Base-by-base conservation (phyloP, 306 rosid species). In the Vigna nakashimae region DNA sequence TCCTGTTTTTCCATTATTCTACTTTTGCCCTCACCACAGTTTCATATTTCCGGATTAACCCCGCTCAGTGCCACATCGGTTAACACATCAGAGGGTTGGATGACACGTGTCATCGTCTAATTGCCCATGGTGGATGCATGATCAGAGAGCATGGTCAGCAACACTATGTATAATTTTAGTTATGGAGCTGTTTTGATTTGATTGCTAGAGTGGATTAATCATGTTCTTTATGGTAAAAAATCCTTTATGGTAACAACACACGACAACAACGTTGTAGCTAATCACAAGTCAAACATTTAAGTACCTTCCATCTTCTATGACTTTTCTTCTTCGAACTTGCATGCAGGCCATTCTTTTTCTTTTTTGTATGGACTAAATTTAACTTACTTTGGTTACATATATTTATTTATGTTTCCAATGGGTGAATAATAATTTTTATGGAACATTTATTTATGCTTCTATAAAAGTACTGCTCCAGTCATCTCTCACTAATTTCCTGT, bases 51-150 rank as follows among this genome's bases (percentile, higher is more conserved):
- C n/a, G 18, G 34, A 65, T 20, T 34, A 51, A 51, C 34, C 50
- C 52, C 17, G 45, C 16, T 32, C 26, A 0, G 4, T 30, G 34
- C 6, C 12, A 48, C 43, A 30, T 9, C 16, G 14, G 76, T 76
- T 80, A 58, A 40, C 81, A 62, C 67, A 71, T 87, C 81, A 84
- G 30, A 4, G 9, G 16, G 5, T 8, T 1, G 14, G 16, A 4
- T 2, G 6, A 57, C 59, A 80, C 17, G 77, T 81, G 80, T 68
- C 70, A 2, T 1, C 0, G 28, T 28, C 0, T 60, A 32, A 73
- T 84, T 24, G n/a, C 9, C 42, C 1, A 6, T 34, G 7, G 38
- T 34, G 7, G 5, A 43, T 17, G 32, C 40, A 36, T 24, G 51
- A 36, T 64, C 46, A 30, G 12, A 49, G 16, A 50, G 42, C 51